Evolutionary conservation across 2,329 filamentous ascomycete genomes (phyloP), one percentile per base, ranked within the genome.

Genomic region (Fusarium temperatum): DNA sequence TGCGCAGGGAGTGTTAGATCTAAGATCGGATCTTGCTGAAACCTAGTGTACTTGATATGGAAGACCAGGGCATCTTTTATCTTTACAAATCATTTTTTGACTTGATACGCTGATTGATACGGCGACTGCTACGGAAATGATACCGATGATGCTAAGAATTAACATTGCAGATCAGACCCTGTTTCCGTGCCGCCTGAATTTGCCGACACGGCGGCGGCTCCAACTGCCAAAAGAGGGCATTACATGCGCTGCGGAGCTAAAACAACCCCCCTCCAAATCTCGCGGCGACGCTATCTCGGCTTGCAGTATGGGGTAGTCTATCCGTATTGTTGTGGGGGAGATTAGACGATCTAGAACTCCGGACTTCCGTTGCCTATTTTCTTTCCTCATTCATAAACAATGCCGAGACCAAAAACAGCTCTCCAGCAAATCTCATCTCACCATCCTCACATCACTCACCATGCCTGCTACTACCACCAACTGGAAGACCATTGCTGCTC

Each of bases 401-500:
- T 44, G 32, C 36, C 17, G 20, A 41, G 13, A 24, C 20, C 22
- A 30, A 17, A n/a, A 10, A 5, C 24, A n/a, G 30, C 8, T n/a
- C 32, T 41, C 39, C 17, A 36, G 13, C 12, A 38, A 24, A 24
- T 26, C 14, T 5, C 24, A n/a, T 41, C 26, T 5, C 18, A 26
- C 36, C 30, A 51, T 15, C 18, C 13, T 39, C 30, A 39, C 48
- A 15, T 32, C 22, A n/a, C 15, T 15, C 41, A 70, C 26, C n/a
- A 77, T 77, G 75, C 60, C 75, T 44, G 64, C 63, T 24, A 57
- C 62, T 13, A 57, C 62, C 5, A 62, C 66, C 8, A 66, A 58
- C 32, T 77, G 75, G 75, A 51, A 77, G 41, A 51, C 47, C 13
- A 42, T 77, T 15, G 73, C 73, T 35, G 75, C 75, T 22, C 59